Conservation (phyloP, 352 stramenopile species). For the Pythium angustatum region DNA sequence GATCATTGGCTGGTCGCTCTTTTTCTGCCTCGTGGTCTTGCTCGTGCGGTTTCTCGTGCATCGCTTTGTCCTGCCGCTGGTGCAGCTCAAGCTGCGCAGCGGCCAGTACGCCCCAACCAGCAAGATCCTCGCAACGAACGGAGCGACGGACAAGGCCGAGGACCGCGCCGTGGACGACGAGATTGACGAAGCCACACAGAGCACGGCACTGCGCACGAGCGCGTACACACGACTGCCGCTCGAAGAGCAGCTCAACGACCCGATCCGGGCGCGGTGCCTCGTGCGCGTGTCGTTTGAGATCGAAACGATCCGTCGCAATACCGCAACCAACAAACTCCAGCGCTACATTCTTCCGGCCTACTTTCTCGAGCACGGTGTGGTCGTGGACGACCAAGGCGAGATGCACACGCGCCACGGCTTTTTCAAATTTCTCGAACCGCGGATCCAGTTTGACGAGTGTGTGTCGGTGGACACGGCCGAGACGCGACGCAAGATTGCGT, state of each 20-base stretch:
- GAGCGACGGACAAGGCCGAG: neutral
- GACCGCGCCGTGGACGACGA: neutral
- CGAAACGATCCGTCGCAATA: conserved; percentile 19
- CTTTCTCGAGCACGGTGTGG: conserved; percentile 26
- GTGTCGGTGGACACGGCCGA: conserved; percentile 15
- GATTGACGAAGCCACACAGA: neutral
- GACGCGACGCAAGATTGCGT: conserved; percentile 12
- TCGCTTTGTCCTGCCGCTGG: conserved; percentile 3
- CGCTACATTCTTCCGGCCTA: conserved; percentile 20
- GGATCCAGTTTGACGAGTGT: conserved; percentile 17
- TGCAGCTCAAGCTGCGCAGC: neutral
- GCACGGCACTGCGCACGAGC: conserved; percentile 1
- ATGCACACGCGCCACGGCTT: conserved; percentile 24
- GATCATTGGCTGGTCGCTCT: conserved; percentile 26
- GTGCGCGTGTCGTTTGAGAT: conserved; percentile 19
- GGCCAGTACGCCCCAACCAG: neutral
- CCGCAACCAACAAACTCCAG: conserved; percentile 1
- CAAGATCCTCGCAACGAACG: conserved; percentile 15
- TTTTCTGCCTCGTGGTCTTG: conserved; percentile 14
- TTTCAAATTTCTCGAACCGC: conserved; percentile 25
- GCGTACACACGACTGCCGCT: conserved; percentile 26
- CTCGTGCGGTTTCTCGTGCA: conserved; percentile 17
- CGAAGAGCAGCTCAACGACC: conserved; percentile 23
- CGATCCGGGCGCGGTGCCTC: conserved; percentile 29
- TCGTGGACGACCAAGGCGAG: conserved; percentile 19